Base-by-base conservation (phyloP, 306 rosid species). In the Quercus robur region DNA sequence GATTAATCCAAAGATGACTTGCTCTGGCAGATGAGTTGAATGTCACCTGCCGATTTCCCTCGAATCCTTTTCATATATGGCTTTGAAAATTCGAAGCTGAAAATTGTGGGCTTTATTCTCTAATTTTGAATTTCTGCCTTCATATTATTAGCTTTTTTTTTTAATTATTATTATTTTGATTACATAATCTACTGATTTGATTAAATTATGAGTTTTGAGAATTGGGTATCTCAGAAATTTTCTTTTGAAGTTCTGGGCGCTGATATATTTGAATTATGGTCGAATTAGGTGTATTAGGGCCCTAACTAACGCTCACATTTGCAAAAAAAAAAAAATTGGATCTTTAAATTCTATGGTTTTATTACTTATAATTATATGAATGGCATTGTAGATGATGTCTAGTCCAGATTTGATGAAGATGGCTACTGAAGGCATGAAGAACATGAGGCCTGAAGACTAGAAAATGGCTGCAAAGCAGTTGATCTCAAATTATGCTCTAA, bases 1-100 rank as follows among this genome's bases (percentile, higher is more conserved):
- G 97, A 93, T 93, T 94, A 94, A 95, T 93, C 99, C 99, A 19
- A 98, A 93, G 78, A 44, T 95, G 86, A 83, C 85, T 95, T 68
- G 98, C 99, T 83, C 98, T 90, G 85, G 98, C 97, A 93, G 88
- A 91, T 95, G 97, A 91, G 91, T 84, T 97, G 99, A 62, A 95
- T 95, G 98, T 90, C 99, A 6, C 96, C 98, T 0, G 88, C 97
- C 9, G 98, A 95, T 26, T 86, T 93, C 77, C 90, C 98, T 80
- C 89, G 85, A 90, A 93, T 95, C 88, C 99, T 87, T 25, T 23
- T 35, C 8, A 35, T 35, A 35, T 35, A 5, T 35, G 38, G 41
- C 41, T 35, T 35, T 35, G 41, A 35, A 35, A 35, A 5, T 35
- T 35, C 8, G 5, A 5, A 35, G 41, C 41, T 35, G 41, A 35